Base-by-base conservation (phyloP, 495 filamentous ascomycete species). In the Aspergillus baeticus region DNA sequence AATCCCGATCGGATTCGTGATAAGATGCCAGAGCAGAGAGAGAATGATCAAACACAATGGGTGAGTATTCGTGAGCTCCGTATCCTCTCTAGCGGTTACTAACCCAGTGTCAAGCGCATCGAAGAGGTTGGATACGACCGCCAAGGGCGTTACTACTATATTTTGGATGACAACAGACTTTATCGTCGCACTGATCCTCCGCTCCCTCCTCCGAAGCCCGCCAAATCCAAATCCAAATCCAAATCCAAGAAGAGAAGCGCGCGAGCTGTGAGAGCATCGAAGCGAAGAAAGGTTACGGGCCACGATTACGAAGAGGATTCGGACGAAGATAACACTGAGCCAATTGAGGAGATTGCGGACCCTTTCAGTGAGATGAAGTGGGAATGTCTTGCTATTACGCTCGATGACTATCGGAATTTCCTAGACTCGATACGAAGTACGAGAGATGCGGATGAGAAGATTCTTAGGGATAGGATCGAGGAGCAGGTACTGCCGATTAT, bases 131-230 rank as follows among this genome's bases (percentile, higher is more conserved):
- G 94, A 10, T 96, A 87, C 80, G 94, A 98, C 71, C 76, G 79
- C 17, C 75, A 96, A 41, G 91, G 91, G 58, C 88, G 90, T 20
- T 85, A 80, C 17, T 96, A 96, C 69, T 94, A 89, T 62, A 87
- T 96, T 11, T 81, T 98, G 6, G 93, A 98, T 58, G 94, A 98
- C 74, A 94, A 96, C 59, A 83, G 93, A 44, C 77, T 98, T 23
- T 98, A 98, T 70, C 88, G 91, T 50, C 83, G 84, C 52, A 90
- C 89, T 41, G 89, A 92, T 36, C 83, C 80, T 51, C 76, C 80
- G 2, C 76, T 82, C 3, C 81, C 86, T 14, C 77, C 81, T 3
- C 77, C 80, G 6, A 73, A 75, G 26, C 68, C 81, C 33, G 64
- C 79, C 3, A 92, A 91, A 66, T 79, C 80, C 3, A 92, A 91